Evolutionary conservation across 768 basidiomycete genomes (phyloP).

Genomic region (Amyloporia xantha): DNA sequence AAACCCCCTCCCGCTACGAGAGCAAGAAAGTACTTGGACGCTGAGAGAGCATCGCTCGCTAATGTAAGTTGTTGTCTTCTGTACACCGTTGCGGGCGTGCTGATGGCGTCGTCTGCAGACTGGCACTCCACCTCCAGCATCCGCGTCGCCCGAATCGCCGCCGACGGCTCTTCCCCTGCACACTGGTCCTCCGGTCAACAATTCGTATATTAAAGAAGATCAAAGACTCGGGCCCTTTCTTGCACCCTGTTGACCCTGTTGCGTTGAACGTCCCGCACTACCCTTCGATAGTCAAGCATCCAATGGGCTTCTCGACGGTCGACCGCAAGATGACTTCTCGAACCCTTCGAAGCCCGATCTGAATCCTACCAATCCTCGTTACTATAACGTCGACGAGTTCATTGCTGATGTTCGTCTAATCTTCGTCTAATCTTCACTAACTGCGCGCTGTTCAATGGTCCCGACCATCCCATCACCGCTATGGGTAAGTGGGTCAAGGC

Average conservation of each 20-base stretch:
- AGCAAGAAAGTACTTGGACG: conserved; percentile 68
- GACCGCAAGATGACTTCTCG: conserved; percentile 81
- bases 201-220: conserved; percentile 79
- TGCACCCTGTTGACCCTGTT: conserved; percentile 83
- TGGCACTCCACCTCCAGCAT: conserved; percentile 67
- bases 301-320: conserved; percentile 92
- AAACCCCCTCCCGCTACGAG: conserved; percentile 80
- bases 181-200: conserved; percentile 40
- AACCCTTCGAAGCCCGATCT: conserved; percentile 73
- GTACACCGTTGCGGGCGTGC: conserved; percentile 49
- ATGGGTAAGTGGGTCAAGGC: conserved; percentile 80
- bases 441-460: conserved; percentile 88
- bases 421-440: conserved; percentile 90
- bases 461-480: conserved; percentile 70
- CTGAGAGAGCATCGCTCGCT: conserved; percentile 64
- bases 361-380: conserved; percentile 68
- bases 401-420: conserved; percentile 77
- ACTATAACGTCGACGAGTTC: conserved; percentile 73
- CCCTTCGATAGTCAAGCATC: conserved; percentile 73
- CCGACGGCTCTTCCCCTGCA: conserved; percentile 10
- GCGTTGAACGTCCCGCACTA: conserved; percentile 86
- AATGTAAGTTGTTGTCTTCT: conserved; percentile 54
- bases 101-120: conserved; percentile 53
- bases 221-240: conserved; percentile 78
- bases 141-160: conserved; percentile 26